These are phyloP conservation scores for Kitagawia praeruptora DNA, from an alignment of 129 eudicot species.

Conservation along the genomic window DNA sequence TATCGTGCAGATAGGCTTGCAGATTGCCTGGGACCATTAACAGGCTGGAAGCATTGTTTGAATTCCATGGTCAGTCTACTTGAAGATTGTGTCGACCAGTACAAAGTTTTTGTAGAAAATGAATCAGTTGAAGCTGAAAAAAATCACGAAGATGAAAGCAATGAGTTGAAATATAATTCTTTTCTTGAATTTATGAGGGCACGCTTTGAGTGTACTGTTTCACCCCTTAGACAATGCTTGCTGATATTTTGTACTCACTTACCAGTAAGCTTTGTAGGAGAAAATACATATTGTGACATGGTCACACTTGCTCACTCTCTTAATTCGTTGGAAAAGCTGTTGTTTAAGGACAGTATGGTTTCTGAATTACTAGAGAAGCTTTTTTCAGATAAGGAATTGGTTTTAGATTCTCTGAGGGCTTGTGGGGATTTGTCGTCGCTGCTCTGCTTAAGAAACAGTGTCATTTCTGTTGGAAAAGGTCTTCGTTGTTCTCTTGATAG, in stretches of 20 bases:
- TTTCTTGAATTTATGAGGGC: conserved; percentile 39
- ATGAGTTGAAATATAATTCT: conserved; percentile 18
- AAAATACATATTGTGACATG: conserved; percentile 25
- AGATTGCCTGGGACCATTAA: conserved; percentile 35
- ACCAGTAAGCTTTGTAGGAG: conserved; percentile 35
- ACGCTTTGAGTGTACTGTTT: conserved; percentile 20
- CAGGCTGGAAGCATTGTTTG: conserved; percentile 55
- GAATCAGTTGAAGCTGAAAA: conserved; percentile 18
- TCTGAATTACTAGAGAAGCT: conserved; percentile 30
- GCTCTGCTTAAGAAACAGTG: conserved; percentile 17
- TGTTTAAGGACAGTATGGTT: conserved; percentile 32
- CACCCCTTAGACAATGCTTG: conserved; percentile 40
- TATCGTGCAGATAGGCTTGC: conserved; percentile 43
- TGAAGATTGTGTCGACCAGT: conserved; percentile 41
- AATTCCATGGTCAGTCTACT: conserved; percentile 48
- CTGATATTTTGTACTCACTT: conserved; percentile 44
- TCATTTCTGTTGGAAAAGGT: conserved; percentile 25
- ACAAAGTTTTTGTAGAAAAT: conserved; percentile 31
- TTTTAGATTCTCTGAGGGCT: conserved; percentile 9
- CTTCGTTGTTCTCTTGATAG: conserved; percentile 31
- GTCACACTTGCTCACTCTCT: conserved; percentile 17
- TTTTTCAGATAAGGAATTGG: conserved; percentile 15
- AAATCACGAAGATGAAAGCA: conserved; percentile 11
- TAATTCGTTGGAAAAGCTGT: conserved; percentile 21
- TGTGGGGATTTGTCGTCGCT: conserved; percentile 11